Base-by-base conservation (phyloP, 2,329 filamentous ascomycete species). In the Ustulina deusta region DNA sequence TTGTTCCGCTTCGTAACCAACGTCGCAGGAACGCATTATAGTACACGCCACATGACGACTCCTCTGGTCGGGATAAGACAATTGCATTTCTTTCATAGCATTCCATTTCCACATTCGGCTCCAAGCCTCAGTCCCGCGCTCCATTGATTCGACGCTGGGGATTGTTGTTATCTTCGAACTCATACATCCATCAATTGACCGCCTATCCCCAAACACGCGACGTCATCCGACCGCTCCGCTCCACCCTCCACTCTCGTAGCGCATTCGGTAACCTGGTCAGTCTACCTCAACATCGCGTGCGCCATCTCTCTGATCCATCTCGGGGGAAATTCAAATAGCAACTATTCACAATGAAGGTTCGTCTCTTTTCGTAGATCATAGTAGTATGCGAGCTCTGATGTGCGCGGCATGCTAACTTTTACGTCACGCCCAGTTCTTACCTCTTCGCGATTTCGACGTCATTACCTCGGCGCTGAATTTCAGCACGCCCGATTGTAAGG, bases 381-480 rank as follows among this genome's bases (percentile, higher is more conserved):
- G 22, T 9, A n/a, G 13, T 20, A 34, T 29, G 3, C 11, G n/a
- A 22, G 15, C 38, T 20, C 46, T 27, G 17, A 62, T 60, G 17
- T 46, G 60, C 52, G 49, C 62, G 7, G n/a, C 54, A 49, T 52
- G 32, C 66, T 65, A 51, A 69, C 36, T 25, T 42, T 13, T 29
- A 27, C 32, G 22, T 40, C 25, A 15, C 62, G 6, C 64, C 49
- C 57, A 99, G 95, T 99, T 97, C 81, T 86, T 99, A 76, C 94
- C 95, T 69, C 88, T 97, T 71, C 91, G 90, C 80, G 92, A 97
- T 73, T 94, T 98, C 78, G 94, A 98, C 80, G 90, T 92, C 80
- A 92, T 98, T 73, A 95, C 94, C 69, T 91, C 91, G 82, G 93
- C 95, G 71, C 89, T 99, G 78, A 98, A 97, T 79, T 98, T 98